Evolutionary conservation across 2,329 filamentous ascomycete species (phyloP).

Genomic region (Fusarium marasasianum): DNA sequence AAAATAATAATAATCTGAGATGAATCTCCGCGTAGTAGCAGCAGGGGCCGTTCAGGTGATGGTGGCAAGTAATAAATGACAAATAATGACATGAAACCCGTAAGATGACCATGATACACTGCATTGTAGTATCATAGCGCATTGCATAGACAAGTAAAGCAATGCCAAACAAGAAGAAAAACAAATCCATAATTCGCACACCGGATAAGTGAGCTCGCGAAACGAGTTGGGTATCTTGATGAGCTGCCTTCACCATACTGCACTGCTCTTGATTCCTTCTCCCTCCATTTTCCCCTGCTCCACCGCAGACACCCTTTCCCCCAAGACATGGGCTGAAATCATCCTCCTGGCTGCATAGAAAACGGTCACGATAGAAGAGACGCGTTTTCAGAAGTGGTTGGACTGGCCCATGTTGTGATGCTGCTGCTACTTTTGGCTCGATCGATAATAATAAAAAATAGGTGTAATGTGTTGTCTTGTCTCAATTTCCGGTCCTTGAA

Average conservation of each 20-base stretch:
- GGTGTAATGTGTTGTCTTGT: conserved; percentile 22
- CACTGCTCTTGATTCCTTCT: conserved; percentile 35
- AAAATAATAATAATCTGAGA: conserved; percentile 5
- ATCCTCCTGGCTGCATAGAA: conserved; percentile 21
- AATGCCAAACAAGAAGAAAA: conserved; percentile 37
- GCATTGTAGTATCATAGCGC: conserved; percentile 20
- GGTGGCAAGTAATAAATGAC: conserved; percentile 20
- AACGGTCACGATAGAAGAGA: conserved; percentile 23
- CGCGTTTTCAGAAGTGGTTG: conserved; percentile 22
- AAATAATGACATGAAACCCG: conserved; percentile 28
- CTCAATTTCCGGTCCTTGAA: conserved; percentile 39
- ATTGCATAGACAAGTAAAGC: conserved; percentile 24
- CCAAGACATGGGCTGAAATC: conserved; percentile 21
- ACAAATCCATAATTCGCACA: conserved; percentile 44
- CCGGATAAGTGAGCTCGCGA: conserved; percentile 50
- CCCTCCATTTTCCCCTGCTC: conserved; percentile 15
- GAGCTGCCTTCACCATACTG: conserved; percentile 44
- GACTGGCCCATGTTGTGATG: conserved; percentile 32
- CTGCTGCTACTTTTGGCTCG: conserved; percentile 42
- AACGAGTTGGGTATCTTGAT: conserved; percentile 54
- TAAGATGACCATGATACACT: conserved; percentile 28
- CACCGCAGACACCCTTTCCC: conserved; percentile 11
- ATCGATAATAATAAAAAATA: conserved; percentile 28
- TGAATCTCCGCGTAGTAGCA: neutral
- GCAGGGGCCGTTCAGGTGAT: conserved; percentile 8